Evolutionary conservation across 345 rosid genomes (phyloP).

Genomic region (Dimocarpus longan): DNA sequence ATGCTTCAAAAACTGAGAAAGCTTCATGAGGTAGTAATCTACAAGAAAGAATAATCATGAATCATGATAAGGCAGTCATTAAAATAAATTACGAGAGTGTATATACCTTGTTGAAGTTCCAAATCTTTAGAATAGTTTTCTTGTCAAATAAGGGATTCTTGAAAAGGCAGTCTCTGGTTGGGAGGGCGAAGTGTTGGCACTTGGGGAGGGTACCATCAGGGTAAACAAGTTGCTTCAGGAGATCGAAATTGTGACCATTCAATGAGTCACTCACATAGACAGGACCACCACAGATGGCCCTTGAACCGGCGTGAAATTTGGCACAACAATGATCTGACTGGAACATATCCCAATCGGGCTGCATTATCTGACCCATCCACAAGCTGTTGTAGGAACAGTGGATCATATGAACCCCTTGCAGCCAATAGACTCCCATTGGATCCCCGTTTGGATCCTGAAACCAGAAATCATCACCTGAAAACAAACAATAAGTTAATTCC

Average conservation of each 20-base stretch:
- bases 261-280: slow-evolving; percentile 79
- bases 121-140: slow-evolving; percentile 74
- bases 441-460: slow-evolving; percentile 91
- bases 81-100: not conserved
- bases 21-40: too few species aligned
- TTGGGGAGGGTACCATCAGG: slow-evolving; percentile 84
- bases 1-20: not conserved
- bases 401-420: slow-evolving; percentile 89
- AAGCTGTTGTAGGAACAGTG: slow-evolving; percentile 92
- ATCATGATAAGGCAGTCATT: not conserved
- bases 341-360: slow-evolving; percentile 99
- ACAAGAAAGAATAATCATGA: too few species aligned
- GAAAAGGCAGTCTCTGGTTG: slow-evolving; percentile 87
- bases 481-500: not conserved
- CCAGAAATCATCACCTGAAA: slow-evolving; percentile 92
- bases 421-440: slow-evolving; percentile 87
- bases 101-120: slow-evolving; percentile 84
- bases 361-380: slow-evolving; percentile 91
- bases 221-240: slow-evolving; percentile 66
- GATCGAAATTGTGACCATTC: slow-evolving; percentile 71
- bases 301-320: slow-evolving; percentile 79
- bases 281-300: slow-evolving; percentile 92
- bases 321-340: slow-evolving; percentile 90
- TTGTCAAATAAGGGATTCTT: slow-evolving; percentile 76
- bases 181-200: slow-evolving; percentile 77